These are phyloP conservation scores for Citrus sp. DNA, from an alignment of 345 rosid genomes.

Conservation along the genomic window DNA sequence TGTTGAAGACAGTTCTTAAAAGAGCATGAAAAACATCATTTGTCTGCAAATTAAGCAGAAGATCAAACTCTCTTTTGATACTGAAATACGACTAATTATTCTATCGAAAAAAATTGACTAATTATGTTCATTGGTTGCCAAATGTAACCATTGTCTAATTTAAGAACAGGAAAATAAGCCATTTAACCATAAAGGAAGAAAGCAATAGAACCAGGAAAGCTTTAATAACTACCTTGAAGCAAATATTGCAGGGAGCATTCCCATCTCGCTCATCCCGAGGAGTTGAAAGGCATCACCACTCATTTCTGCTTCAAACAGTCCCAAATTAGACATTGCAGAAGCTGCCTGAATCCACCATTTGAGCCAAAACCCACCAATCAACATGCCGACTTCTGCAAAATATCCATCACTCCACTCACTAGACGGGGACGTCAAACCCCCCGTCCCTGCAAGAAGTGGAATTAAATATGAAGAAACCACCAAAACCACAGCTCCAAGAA, in stretches of 20 bases:
- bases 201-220: neutral
- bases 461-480: constrained; percentile 74
- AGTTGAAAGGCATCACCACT: constrained; percentile 90
- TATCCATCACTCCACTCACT: constrained; percentile 89
- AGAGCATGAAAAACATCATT: neutral
- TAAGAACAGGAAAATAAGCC: neutral
- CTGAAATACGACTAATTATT: neutral
- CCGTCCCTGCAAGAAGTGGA: constrained; percentile 84
- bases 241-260: constrained; percentile 84
- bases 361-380: constrained; percentile 88
- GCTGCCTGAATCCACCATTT: constrained; percentile 95
- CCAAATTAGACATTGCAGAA: constrained; percentile 88
- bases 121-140: neutral
- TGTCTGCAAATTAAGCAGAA: neutral
- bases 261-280: constrained; percentile 92
- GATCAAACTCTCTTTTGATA: neutral
- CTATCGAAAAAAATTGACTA: neutral
- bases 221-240: constrained; percentile 48
- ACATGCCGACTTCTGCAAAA: constrained; percentile 87
- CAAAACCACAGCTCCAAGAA: constrained; percentile 71
- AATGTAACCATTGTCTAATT: neutral
- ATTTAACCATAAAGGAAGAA: neutral
- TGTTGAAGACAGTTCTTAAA: neutral
- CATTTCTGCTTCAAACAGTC: constrained; percentile 98
- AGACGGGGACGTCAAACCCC: constrained; percentile 47